phyloP scores from a whole-genome alignment of 176 grass and related monocot genomes.

The Eleusine coracana region DNA sequence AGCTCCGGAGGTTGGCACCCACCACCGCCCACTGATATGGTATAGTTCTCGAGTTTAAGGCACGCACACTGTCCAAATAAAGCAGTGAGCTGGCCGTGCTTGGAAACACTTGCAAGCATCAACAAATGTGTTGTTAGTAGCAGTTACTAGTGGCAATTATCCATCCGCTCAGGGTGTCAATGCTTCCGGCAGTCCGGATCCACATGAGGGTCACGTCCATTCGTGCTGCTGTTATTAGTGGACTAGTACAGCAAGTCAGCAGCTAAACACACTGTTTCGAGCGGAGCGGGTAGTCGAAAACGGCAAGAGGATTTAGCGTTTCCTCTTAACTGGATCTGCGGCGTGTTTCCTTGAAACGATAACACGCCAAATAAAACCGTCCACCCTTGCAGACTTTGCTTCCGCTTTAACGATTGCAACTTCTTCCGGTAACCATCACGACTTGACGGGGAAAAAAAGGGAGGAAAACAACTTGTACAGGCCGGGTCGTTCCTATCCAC shows the following conservation, averaged over 20 bases:
- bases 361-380: neutral
- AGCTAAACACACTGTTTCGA: neutral
- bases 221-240: neutral
- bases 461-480: neutral
- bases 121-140: neutral
- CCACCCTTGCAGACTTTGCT: no score
- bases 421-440: neutral
- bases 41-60: neutral
- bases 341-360: neutral
- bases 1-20: neutral
- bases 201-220: neutral
- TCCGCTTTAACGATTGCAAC: neutral
- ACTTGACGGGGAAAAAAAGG: neutral
- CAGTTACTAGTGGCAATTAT: neutral
- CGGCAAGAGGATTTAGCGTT: neutral
- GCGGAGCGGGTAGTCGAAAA: neutral
- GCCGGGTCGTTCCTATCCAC: neutral
- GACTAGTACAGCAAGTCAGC: no score
- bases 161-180: neutral
- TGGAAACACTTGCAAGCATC: slow-evolving; percentile 27
- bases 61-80: neutral
- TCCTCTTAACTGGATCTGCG: neutral
- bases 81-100: neutral
- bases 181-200: neutral
- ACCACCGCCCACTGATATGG: neutral